phyloP scores from a whole-genome alignment of 1,284 basidiomycete genomes.

The Acaromyces ingoldii region DNA sequence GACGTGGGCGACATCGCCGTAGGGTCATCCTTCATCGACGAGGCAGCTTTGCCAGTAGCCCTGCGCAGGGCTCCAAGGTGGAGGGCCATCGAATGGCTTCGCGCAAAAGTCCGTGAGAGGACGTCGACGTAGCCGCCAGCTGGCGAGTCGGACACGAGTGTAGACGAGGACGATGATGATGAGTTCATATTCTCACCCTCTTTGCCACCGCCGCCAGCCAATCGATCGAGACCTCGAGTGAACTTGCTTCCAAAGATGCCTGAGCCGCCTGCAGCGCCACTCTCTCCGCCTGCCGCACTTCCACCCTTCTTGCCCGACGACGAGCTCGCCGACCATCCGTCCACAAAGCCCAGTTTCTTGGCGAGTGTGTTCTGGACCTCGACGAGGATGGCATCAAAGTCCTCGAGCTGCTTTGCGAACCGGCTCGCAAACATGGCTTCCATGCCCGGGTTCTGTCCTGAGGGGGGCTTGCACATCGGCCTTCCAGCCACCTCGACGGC shows the following conservation, averaged over 20 bases:
- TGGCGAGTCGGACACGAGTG: constrained; percentile 64
- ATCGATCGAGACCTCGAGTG: constrained; percentile 76
- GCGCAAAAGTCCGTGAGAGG: constrained; percentile 68
- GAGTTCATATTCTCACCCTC: no score
- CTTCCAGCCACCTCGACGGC: constrained; percentile 57
- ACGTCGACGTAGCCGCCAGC: constrained; percentile 74
- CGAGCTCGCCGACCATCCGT: constrained; percentile 60
- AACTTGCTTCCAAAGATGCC: constrained; percentile 68
- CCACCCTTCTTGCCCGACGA: constrained; percentile 53
- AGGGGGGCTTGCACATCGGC: constrained; percentile 12
- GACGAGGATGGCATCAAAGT: constrained; percentile 77
- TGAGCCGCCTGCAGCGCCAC: constrained; percentile 10
- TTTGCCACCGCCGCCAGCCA: constrained; percentile 80
- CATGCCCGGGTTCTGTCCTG: constrained; percentile 20
- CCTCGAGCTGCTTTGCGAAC: constrained; percentile 55
- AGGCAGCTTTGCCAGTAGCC: no score
- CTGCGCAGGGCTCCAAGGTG: background rate
- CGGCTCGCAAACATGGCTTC: constrained; percentile 39
- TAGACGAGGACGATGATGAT: no score
- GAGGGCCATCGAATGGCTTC: constrained; percentile 65
- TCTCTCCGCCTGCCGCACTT: background rate
- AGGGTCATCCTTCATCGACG: background rate
- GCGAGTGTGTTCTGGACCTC: constrained; percentile 60
- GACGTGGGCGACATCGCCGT: constrained; percentile 7
- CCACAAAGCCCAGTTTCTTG: constrained; percentile 75